phyloP scores from a whole-genome alignment of 2,329 filamentous ascomycete genomes.

The Acarospora socialis region DNA sequence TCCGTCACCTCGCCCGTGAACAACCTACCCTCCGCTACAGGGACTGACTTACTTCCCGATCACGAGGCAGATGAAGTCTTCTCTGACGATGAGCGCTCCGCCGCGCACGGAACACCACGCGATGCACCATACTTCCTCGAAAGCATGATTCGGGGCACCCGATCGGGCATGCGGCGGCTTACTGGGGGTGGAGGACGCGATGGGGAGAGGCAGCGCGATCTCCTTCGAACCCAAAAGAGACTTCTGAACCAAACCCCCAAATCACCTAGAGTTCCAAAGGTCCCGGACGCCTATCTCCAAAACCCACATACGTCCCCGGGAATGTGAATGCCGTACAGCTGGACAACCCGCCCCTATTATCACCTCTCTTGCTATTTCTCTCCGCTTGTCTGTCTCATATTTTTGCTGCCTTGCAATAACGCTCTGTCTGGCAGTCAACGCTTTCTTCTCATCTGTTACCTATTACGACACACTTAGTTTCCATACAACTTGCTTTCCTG shows the following conservation, averaged over 20 bases:
- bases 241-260: slow-evolving; percentile 23
- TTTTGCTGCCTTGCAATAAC: too few relatives aligned
- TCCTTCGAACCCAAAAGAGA: slow-evolving; percentile 29
- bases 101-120: slow-evolving; percentile 12
- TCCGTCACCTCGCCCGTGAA: slow-evolving; percentile 70
- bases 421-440: too few relatives aligned
- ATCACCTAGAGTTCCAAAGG: slow-evolving; percentile 28
- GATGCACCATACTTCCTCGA: slow-evolving; percentile 30
- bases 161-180: slow-evolving; percentile 28
- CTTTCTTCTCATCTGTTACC: too few relatives aligned
- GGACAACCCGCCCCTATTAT: too few relatives aligned
- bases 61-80: slow-evolving; percentile 66
- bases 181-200: slow-evolving; percentile 30
- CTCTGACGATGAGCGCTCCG: slow-evolving; percentile 62
- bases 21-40: slow-evolving; percentile 29
- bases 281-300: slow-evolving; percentile 35
- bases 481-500: too few relatives aligned
- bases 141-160: slow-evolving; percentile 27
- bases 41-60: slow-evolving; percentile 50
- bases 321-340: too few relatives aligned
- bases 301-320: too few relatives aligned
- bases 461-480: too few relatives aligned
- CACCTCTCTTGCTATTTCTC: too few relatives aligned
- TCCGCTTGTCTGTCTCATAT: too few relatives aligned
- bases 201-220: slow-evolving; percentile 31